These are phyloP conservation scores for Tricholoma matsutake DNA, from an alignment of 768 basidiomycete genomes.

Conservation along the genomic window DNA sequence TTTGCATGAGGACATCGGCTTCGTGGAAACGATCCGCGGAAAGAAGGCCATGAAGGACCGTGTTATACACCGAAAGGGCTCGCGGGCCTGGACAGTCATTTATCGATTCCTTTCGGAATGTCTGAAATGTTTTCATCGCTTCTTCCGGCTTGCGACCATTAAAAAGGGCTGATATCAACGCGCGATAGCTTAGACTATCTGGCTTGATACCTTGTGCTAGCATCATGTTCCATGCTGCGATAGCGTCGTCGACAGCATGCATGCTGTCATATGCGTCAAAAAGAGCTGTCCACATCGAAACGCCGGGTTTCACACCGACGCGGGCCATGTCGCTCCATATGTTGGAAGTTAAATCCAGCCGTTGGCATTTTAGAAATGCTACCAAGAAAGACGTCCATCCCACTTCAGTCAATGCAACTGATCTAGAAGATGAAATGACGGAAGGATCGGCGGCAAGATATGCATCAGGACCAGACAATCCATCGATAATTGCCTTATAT, in stretches of 20 bases:
- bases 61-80: slow-evolving; percentile 59
- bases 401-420: slow-evolving; percentile 51
- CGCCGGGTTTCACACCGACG: slow-evolving; percentile 47
- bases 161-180: slow-evolving; percentile 63
- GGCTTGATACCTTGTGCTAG: slow-evolving; percentile 50
- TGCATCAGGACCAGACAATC: slow-evolving; percentile 47
- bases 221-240: slow-evolving; percentile 67
- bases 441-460: slow-evolving; percentile 49
- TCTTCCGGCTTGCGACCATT: slow-evolving; percentile 46
- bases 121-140: slow-evolving; percentile 48
- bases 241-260: slow-evolving; percentile 49
- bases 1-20: slow-evolving; percentile 39
- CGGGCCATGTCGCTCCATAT: slow-evolving; percentile 68
- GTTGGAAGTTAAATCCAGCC: slow-evolving; percentile 53
- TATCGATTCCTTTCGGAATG: slow-evolving; percentile 41
- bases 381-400: slow-evolving; percentile 66
- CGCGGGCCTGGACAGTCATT: slow-evolving; percentile 21
- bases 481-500: slow-evolving; percentile 50
- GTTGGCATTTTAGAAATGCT: slow-evolving; percentile 55
- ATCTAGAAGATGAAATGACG: slow-evolving; percentile 32
- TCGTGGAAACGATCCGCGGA: slow-evolving; percentile 35
- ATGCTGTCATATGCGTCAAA: slow-evolving; percentile 58
- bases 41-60: slow-evolving; percentile 69
- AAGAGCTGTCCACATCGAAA: slow-evolving; percentile 68
- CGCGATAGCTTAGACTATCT: slow-evolving; percentile 62